These are phyloP conservation scores for Zhuliangozyma parablackwelliae DNA, from an alignment of 1,139 yeast species.

Conservation along the genomic window DNA sequence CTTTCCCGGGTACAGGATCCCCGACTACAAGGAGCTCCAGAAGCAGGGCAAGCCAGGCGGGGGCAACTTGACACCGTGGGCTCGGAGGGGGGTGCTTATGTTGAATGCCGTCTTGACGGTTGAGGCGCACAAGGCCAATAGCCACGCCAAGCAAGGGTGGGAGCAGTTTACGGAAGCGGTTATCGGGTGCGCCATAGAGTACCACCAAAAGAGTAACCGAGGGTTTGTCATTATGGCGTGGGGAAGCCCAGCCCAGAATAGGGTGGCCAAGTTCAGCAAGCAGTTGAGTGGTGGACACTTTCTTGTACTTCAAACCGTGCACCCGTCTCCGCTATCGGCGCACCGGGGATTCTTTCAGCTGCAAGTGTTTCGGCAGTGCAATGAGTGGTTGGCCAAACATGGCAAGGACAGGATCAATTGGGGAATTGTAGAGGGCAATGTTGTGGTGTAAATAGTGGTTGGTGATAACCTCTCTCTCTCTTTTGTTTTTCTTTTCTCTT, in stretches of 20 bases:
- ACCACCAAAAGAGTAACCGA: slow-evolving; percentile 24
- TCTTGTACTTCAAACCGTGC: slow-evolving; percentile 67
- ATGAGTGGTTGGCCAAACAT: slow-evolving; percentile 61
- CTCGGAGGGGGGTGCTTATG: slow-evolving; percentile 80
- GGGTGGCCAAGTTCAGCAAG: slow-evolving; percentile 44
- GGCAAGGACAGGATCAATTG: slow-evolving; percentile 60
- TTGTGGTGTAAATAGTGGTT: slow-evolving; percentile 10
- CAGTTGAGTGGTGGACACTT: slow-evolving; percentile 30
- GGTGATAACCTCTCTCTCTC: no score
- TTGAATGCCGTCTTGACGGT: slow-evolving; percentile 89
- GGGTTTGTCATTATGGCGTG: slow-evolving; percentile 84
- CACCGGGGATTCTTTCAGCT: slow-evolving; percentile 76
- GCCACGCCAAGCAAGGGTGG: slow-evolving; percentile 93
- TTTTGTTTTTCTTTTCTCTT: not conserved
- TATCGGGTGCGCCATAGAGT: slow-evolving; percentile 43
- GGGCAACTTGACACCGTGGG: slow-evolving; percentile 83
- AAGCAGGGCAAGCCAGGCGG: slow-evolving; percentile 34
- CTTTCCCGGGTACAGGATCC: slow-evolving; percentile 65
- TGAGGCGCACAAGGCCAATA: slow-evolving; percentile 87
- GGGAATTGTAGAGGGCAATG: slow-evolving; percentile 36
- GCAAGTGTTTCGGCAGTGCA: slow-evolving; percentile 65
- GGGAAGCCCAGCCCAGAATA: slow-evolving; percentile 89
- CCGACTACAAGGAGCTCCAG: slow-evolving; percentile 34
- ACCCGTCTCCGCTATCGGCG: slow-evolving; percentile 94
- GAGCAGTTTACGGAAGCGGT: slow-evolving; percentile 79